These are phyloP conservation scores for Candida smagusa DNA, from an alignment of 1,139 yeast genomes.

Conservation along the genomic window DNA sequence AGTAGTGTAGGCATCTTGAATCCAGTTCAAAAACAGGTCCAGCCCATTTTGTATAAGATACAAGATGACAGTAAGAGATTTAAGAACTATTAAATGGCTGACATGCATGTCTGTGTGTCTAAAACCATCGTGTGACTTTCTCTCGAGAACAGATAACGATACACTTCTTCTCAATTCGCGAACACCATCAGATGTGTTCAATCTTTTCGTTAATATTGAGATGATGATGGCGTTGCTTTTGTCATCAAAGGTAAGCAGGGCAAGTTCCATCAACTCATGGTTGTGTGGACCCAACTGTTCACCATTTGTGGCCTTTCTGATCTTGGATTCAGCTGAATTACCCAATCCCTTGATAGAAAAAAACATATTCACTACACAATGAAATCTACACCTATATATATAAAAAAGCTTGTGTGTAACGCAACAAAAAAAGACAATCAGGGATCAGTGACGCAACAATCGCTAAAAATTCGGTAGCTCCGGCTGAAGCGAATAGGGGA, in stretches of 20 bases:
- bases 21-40: constrained; percentile 30
- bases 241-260: constrained; percentile 24
- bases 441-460: background rate
- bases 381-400: background rate
- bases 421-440: too few relatives aligned
- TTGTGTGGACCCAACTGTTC: constrained; percentile 42
- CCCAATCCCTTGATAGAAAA: constrained; percentile 3
- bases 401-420: background rate
- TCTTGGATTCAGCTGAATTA: constrained; percentile 13
- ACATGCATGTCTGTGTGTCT: background rate
- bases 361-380: constrained; percentile 2
- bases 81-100: constrained; percentile 14
- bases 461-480: background rate
- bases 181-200: constrained; percentile 3
- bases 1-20: constrained; percentile 12
- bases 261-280: constrained; percentile 32
- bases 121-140: background rate
- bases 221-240: constrained; percentile 16
- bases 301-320: constrained; percentile 28
- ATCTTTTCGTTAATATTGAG: constrained; percentile 11
- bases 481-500: too few relatives aligned
- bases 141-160: constrained; percentile 1
- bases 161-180: constrained; percentile 1
- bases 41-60: constrained; percentile 41
- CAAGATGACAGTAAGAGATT: constrained; percentile 34